phyloP scores from a whole-genome alignment of 2,329 filamentous ascomycete species.

The Monosporascus sp. region DNA sequence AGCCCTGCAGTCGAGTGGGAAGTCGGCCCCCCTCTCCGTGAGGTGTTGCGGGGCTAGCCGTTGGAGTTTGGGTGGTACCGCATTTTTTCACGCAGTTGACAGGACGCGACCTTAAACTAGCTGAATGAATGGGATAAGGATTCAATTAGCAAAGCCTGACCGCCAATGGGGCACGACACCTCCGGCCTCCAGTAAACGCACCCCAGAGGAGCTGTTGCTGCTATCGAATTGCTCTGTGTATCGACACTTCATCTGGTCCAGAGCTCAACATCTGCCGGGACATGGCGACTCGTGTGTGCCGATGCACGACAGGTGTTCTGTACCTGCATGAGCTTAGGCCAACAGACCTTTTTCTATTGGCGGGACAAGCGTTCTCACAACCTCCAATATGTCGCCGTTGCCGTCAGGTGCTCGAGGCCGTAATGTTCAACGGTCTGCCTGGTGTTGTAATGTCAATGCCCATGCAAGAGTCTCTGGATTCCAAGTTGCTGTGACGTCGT shows the following conservation, averaged over 20 bases:
- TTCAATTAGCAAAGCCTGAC: not conserved
- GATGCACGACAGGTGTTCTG: not conserved
- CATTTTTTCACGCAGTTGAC: not conserved
- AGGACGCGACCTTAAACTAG: not conserved
- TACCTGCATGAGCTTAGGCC: not conserved
- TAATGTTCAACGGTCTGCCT: no score
- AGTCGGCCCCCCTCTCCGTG: not conserved
- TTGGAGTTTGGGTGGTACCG: not conserved
- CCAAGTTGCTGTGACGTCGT: no score
- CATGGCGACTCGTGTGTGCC: not conserved
- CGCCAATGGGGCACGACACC: not conserved
- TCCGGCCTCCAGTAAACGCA: not conserved
- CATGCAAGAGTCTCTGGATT: no score
- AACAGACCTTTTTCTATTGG: not conserved
- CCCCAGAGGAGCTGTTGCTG: not conserved
- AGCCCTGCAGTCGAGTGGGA: not conserved
- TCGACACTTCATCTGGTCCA: not conserved
- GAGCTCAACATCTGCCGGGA: not conserved
- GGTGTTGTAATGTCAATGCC: no score
- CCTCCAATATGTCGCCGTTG: not conserved
- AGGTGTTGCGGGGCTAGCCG: not conserved
- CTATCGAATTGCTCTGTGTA: not conserved
- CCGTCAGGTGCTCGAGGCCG: not conserved
- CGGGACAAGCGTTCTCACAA: not conserved
- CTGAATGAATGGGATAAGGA: not conserved